A percentile compares a stretch with the other conserved stretches of the same genome.
Evolutionary conservation across 768 basidiomycete species (phyloP).

Genomic region (Boletus rubroflammeus): DNA sequence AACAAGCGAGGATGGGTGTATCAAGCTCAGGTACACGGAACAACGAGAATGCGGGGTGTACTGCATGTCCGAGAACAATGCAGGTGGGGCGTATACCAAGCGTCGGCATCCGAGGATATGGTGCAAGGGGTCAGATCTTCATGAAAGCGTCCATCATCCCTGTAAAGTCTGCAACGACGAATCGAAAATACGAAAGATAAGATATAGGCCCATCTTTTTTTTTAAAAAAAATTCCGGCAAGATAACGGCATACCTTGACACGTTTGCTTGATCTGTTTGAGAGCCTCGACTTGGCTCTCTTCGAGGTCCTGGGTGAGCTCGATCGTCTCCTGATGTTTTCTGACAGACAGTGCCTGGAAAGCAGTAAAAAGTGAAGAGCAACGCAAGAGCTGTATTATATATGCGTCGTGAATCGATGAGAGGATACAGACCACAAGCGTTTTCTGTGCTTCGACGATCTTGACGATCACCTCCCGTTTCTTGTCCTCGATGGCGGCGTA

Average conservation of each 20-base stretch:
- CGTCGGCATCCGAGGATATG: not conserved
- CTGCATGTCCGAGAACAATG: not conserved
- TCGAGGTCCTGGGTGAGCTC: slow-evolving; percentile 21
- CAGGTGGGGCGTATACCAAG: not conserved
- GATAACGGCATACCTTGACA: slow-evolving; percentile 17
- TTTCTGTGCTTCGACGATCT: slow-evolving; percentile 23
- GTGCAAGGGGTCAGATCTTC: slow-evolving; percentile 9
- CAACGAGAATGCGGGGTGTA: not conserved
- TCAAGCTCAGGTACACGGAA: not conserved
- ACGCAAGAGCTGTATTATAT: not conserved
- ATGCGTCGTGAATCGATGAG: not conserved
- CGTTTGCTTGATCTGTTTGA: slow-evolving; percentile 18
- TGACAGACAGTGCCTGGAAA: slow-evolving; percentile 24
- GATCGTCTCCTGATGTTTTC: slow-evolving; percentile 26
- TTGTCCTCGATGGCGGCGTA: slow-evolving; percentile 26
- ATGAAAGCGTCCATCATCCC: slow-evolving; percentile 21
- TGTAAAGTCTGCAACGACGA: slow-evolving; percentile 12
- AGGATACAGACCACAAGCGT: slow-evolving; percentile 23
- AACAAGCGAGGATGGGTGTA: not conserved
- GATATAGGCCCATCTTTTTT: not conserved
- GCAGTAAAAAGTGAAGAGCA: not conserved
- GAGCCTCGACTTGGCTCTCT: slow-evolving; percentile 22
- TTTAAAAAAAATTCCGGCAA: too few relatives aligned
- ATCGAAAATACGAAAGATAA: not conserved
- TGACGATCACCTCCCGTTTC: slow-evolving; percentile 25